Evolutionary conservation across 345 rosid species (phyloP), one percentile per base, ranked within the genome.

Genomic region (Populus simonii): DNA sequence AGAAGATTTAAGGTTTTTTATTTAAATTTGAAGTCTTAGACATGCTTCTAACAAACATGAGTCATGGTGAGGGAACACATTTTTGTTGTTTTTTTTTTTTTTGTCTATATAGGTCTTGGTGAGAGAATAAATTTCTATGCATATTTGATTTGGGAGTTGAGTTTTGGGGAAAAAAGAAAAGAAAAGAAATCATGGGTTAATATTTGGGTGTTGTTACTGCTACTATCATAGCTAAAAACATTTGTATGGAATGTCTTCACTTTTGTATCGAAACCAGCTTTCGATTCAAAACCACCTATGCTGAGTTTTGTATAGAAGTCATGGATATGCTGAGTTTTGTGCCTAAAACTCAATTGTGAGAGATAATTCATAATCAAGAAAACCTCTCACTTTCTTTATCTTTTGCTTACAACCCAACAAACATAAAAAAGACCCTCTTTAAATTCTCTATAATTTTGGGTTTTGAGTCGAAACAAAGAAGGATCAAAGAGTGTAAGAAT

Each of bases 211-310:
- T 67, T 83, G 85, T 76, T 82, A 80, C 73, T 82, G 79, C 20
- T 87, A 84, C 33, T 89, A 89, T 83, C 85, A 88, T 80, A 83
- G 79, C 57, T 81, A 88, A 11, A 88, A 81, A 80, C 89, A 87
- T 83, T 87, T 87, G 89, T 62, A 84, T 69, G 85, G 47, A 67
- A 73, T 75, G 70, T 89, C 91, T 18, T 89, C 84, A 63, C 75
- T 76, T 81, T 75, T 88, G 80, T 80, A 90, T 94, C 92, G 87
- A 73, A 80, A 82, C 90, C 90, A 89, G 78, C 79, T 83, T 22
- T 88, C 89, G 47, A 81, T 74, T 33, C 36, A 33, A 33, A 33
- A 33, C 36, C 35, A 31, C 2, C 3, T 31, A 31, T 27, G 27
- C 27, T 27, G 27, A 27, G 25, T 25, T 25, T 25, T 33, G 35